phyloP scores from a whole-genome alignment of 106 monocot genomes.

The Dioscorea alata region DNA sequence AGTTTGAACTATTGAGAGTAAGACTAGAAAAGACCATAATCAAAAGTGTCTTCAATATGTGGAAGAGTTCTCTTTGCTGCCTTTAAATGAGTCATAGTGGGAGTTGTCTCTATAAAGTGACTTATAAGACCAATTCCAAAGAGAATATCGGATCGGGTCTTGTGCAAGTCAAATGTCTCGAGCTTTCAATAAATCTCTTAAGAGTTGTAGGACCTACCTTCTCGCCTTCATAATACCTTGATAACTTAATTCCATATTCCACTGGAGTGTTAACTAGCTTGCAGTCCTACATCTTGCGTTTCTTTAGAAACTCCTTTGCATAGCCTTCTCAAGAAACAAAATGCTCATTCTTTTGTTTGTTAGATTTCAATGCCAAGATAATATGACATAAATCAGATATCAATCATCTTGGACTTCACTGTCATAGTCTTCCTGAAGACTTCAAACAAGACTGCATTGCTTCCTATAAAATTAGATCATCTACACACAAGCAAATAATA shows the following conservation, averaged over 20 bases:
- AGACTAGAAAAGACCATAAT: too few species aligned
- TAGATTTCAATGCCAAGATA: not conserved
- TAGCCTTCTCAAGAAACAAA: slow-evolving; percentile 1
- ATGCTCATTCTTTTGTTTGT: not conserved
- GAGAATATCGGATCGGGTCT: too few species aligned
- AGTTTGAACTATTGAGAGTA: too few species aligned
- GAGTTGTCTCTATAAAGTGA: too few species aligned
- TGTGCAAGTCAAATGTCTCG: too few species aligned
- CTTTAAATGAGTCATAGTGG: too few species aligned
- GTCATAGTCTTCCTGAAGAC: slow-evolving; percentile 1
- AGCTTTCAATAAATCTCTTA: too few species aligned
- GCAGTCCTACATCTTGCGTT: not conserved
- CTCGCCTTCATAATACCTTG: too few species aligned
- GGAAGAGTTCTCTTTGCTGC: too few species aligned
- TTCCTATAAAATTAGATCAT: not conserved
- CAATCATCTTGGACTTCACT: not conserved
- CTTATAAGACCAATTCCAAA: too few species aligned
- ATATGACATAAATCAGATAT: not conserved
- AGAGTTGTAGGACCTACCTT: too few species aligned
- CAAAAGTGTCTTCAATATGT: too few species aligned
- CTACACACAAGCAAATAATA: not conserved
- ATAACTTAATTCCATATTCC: not conserved
- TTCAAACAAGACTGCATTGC: not conserved
- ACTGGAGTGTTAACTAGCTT: not conserved
- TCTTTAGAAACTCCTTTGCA: not conserved